Evolutionary conservation across 192 early-diverging fungal genomes (phyloP), one percentile per base, ranked within the genome.

Genomic region (Podila horticola): DNA sequence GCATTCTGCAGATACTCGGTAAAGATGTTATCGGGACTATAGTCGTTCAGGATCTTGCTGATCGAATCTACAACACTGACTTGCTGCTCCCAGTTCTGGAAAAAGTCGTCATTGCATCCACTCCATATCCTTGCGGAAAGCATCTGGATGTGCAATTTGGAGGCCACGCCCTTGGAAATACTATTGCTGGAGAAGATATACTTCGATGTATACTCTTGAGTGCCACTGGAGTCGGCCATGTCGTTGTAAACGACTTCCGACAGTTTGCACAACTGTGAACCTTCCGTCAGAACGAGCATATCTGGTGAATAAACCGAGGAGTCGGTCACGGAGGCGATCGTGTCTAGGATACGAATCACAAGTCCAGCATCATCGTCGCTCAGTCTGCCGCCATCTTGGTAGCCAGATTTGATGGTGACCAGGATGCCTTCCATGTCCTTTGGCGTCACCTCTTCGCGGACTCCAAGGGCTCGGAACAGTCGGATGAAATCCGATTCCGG

Each of bases 1-100:
- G 84, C 84, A 26, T 86, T 86, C 61, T 86, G 83, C 1, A 82
- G n/a, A 22, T 75, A 75, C 63, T 84, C 83, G 4, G 57, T 41
- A 49, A 84, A 76, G 15, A 84, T 66, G 31, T 45, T 69, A 1
- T 60, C 41, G 0, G 70, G 69, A 8, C 69, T 64, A 55, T 84
- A 84, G 45, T 84, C 83, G 48, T 74, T 72, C 2, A 84, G 58
- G 22, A 82, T 49, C 26, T 41, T 69, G 13, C 45, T 64, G 62
- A 84, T 73, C 19, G 77, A 79, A 41, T 70, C 65, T 0, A 73
- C 58, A 29, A 77, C 66, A 6, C 66, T 29, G 26, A 74, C 70
- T 19, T 71, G 30, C 31, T 73, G 79, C 3, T 58, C 62, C 68
- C 63, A 82, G 0, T 67, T 31, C 20, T 74, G 59, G 31, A 71